These are phyloP conservation scores for Metroxylon sagu DNA, from an alignment of 176 grass and related monocot genomes.

Conservation along the genomic window DNA sequence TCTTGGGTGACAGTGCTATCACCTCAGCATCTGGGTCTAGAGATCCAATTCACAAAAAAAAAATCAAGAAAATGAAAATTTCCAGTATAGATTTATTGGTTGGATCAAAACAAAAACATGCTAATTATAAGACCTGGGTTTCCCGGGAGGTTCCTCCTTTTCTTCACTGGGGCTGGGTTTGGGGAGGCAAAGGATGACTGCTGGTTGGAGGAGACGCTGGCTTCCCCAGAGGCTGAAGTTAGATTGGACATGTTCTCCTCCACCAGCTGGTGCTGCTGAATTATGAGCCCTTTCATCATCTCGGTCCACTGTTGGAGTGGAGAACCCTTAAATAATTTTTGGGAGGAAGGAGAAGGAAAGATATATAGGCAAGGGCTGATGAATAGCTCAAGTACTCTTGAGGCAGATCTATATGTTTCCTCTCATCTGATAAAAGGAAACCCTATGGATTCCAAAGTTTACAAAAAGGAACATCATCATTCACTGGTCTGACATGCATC, in stretches of 20 bases:
- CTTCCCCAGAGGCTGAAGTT: conserved; percentile 88
- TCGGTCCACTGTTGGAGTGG: no score
- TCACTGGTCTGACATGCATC: conserved; percentile 17
- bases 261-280: conserved; percentile 56
- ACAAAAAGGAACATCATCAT: conserved; percentile 10
- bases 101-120: no score
- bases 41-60: not conserved
- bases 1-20: conserved; percentile 63
- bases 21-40: conserved; percentile 94
- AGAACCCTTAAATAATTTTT: no score
- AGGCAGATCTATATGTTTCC: not conserved
- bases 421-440: conserved; percentile 9
- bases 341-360: no score
- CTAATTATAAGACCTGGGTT: conserved; percentile 63
- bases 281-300: conserved; percentile 62
- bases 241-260: conserved; percentile 98
- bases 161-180: conserved; percentile 51
- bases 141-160: conserved; percentile 85
- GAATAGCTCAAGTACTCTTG: no score
- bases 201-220: conserved; percentile 60
- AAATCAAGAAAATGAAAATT: not conserved
- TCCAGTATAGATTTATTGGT: not conserved
- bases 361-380: no score
- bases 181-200: conserved; percentile 42
- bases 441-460: conserved; percentile 13